Evolutionary conservation across 169 alveolate genomes (phyloP), one percentile per base, ranked within the genome.

Genomic region (Plasmodium reichenowi): DNA sequence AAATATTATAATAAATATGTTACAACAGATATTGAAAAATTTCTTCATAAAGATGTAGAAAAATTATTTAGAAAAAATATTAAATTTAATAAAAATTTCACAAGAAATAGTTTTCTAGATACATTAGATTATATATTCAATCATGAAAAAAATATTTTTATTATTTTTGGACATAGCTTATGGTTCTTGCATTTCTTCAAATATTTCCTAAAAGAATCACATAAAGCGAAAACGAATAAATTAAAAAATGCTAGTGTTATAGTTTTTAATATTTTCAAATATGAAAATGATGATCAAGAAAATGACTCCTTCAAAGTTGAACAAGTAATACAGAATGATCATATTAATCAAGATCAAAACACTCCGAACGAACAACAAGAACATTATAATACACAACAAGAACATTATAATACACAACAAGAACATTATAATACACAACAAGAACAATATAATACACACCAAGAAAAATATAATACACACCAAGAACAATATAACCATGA

Each of bases 161-260:
- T 80, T 22, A 50, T 80, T 17, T 80, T 80, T 80, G 90, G 90
- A 9, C 90, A 80, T 60, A 80, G 90, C 70, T 20, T 67, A 20
- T 80, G 90, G 90, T 80, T 80, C 58, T 9, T 6, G 9, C 3
- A 58, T 6, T 80, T 80, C 48, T 80, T 80, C 67, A 67, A 45
- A 10, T 50, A 26, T 48, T 80, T 67, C 52, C 54, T 80, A 47
- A 43, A 43, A 47, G 9, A 7, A 12, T 72, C 83, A 50, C 90
- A 80, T 72, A 80, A 29, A 47, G 78, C 83, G 15, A 80, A 72
- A 80, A 80, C 74, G 1, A 32, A 66, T 60, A 80, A 80, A 68
- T 67, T 80, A 15, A 47, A 60, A 80, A 80, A 80, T 24, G 67
- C 90, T 10, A 38, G 73, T 20, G 47, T 80, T 17, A 52, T 80